Evolutionary conservation across 2,329 filamentous ascomycete species (phyloP).

Genomic region (Clarireedia monteithiana): DNA sequence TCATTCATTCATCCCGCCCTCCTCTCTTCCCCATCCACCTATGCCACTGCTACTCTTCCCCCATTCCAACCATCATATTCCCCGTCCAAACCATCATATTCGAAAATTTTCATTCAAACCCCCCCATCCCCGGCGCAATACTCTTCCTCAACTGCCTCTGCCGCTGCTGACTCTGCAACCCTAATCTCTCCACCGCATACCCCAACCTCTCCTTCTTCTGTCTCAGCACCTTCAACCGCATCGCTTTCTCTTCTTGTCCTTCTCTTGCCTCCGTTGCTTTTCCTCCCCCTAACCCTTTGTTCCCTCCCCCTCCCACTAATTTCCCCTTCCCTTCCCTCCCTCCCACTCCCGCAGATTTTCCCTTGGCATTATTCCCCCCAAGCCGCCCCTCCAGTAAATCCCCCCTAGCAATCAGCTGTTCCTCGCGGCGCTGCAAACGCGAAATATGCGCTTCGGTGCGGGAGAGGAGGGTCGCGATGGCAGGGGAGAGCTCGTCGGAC

Average conservation of each 20-base stretch:
- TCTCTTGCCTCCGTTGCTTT: conserved; percentile 8
- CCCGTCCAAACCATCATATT: neutral
- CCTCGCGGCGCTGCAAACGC: conserved; percentile 58
- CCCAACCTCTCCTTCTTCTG: conserved; percentile 64
- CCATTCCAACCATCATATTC: neutral
- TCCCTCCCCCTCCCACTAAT: neutral
- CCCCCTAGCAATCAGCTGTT: conserved; percentile 55
- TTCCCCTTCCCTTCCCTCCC: conserved; percentile 33
- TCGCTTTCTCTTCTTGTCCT: conserved; percentile 19
- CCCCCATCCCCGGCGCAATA: conserved; percentile 41
- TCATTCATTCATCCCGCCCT: no score
- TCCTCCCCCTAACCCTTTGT: conserved; percentile 14
- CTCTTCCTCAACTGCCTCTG: conserved; percentile 66
- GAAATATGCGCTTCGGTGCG: conserved; percentile 57
- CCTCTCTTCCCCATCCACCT: neutral
- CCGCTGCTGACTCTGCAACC: conserved; percentile 59
- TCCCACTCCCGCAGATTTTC: conserved; percentile 29
- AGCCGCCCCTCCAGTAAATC: conserved; percentile 60
- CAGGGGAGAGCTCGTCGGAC: conserved; percentile 63
- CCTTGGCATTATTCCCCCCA: conserved; percentile 36
- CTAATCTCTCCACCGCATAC: conserved; percentile 61
- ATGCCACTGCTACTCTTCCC: neutral
- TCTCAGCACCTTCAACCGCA: conserved; percentile 51
- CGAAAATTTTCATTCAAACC: neutral
- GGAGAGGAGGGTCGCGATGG: conserved; percentile 54